Evolutionary conservation across 2,329 filamentous ascomycete species (phyloP).

Genomic region (Alternaria longipes): DNA sequence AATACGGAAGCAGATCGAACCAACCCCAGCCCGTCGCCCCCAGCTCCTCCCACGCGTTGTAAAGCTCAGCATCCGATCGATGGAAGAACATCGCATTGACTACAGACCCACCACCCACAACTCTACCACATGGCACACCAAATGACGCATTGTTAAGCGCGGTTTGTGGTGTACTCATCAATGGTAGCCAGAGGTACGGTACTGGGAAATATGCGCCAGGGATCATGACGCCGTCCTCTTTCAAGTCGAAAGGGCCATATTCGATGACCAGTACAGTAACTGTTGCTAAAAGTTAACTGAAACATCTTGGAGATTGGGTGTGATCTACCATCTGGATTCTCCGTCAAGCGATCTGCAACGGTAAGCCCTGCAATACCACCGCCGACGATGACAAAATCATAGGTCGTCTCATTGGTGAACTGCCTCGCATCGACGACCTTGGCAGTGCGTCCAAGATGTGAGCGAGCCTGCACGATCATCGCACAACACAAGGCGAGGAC

Average conservation of each 20-base stretch:
- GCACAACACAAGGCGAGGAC: not conserved
- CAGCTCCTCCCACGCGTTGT: conserved; percentile 64
- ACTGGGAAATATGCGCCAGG: conserved; percentile 33
- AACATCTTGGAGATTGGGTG: not conserved
- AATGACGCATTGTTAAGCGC: conserved; percentile 27
- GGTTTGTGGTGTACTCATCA: conserved; percentile 30
- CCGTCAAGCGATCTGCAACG: conserved; percentile 38
- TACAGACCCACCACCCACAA: conserved; percentile 46
- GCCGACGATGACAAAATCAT: conserved; percentile 40
- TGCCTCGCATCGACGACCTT: conserved; percentile 16
- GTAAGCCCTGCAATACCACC: conserved; percentile 39
- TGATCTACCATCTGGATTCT: conserved; percentile 28
- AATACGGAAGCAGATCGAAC: conserved; percentile 55
- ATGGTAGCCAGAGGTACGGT: conserved; percentile 34
- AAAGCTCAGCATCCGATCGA: conserved; percentile 39
- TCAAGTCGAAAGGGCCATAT: conserved; percentile 35
- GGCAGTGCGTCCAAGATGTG: conserved; percentile 16
- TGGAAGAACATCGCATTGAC: conserved; percentile 51
- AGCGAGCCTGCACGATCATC: conserved; percentile 1
- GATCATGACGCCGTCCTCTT: conserved; percentile 32
- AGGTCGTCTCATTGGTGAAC: conserved; percentile 16
- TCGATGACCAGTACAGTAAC: conserved; percentile 42
- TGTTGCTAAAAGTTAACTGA: not conserved
- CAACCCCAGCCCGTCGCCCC: conserved; percentile 68
- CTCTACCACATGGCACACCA: conserved; percentile 31